Conservation (phyloP, 2,329 filamentous ascomycete genomes). For the Microcyclosporella mali region DNA sequence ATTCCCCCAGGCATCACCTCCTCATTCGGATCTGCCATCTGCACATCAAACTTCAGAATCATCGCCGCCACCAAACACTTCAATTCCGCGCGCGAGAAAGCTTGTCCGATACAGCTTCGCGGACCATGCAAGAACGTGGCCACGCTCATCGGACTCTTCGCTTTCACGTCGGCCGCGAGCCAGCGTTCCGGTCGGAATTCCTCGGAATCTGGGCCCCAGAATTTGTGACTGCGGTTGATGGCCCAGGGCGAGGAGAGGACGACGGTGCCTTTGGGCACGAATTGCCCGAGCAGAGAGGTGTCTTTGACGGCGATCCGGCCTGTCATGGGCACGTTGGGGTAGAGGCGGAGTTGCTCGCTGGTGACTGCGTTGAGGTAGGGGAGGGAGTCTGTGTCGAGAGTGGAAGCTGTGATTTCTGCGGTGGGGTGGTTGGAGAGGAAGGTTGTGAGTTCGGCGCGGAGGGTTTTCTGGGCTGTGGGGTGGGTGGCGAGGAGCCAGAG, state of each 20-base stretch:
- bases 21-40: no score
- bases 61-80: neutral
- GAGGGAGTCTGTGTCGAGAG: slow-evolving; percentile 64
- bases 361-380: slow-evolving; percentile 71
- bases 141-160: no score
- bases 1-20: no score
- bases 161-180: neutral
- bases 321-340: slow-evolving; percentile 17
- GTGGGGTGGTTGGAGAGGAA: slow-evolving; percentile 33
- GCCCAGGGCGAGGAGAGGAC: slow-evolving; percentile 52
- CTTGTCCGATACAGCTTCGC: slow-evolving; percentile 1
- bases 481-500: slow-evolving; percentile 61
- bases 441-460: slow-evolving; percentile 43
- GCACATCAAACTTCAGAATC: no score
- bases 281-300: slow-evolving; percentile 12
- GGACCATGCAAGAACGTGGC: neutral
- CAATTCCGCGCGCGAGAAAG: slow-evolving; percentile 1
- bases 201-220: slow-evolving; percentile 30
- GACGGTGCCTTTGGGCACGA: slow-evolving; percentile 41
- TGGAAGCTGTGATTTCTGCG: slow-evolving; percentile 39
- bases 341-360: slow-evolving; percentile 47
- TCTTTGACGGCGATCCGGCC: slow-evolving; percentile 13
- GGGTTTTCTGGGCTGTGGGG: slow-evolving; percentile 38
- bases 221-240: slow-evolving; percentile 25
- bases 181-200: slow-evolving; percentile 30